These are phyloP conservation scores for Ilex asprella DNA, from an alignment of 257 asterid species.

Conservation along the genomic window DNA sequence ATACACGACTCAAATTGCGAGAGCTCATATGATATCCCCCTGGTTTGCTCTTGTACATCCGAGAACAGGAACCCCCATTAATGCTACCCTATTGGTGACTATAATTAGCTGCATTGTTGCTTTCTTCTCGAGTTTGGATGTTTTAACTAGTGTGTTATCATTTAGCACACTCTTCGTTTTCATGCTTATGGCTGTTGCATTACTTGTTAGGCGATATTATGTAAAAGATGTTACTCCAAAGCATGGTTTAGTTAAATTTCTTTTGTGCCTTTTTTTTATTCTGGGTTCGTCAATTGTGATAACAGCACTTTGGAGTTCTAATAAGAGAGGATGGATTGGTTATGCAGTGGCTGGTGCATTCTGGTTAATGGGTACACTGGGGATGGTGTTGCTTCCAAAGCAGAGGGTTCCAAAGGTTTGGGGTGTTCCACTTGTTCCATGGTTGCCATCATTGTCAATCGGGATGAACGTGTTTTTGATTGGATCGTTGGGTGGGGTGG, in stretches of 20 bases:
- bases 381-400: constrained; percentile 62
- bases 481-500: constrained; percentile 75
- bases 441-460: constrained; percentile 79
- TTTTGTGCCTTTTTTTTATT: constrained; percentile 33
- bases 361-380: constrained; percentile 65
- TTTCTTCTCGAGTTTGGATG: constrained; percentile 81
- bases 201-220: constrained; percentile 77
- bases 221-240: constrained; percentile 55
- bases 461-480: constrained; percentile 64
- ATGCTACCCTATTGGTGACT: constrained; percentile 75
- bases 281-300: constrained; percentile 55
- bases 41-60: constrained; percentile 85
- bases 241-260: constrained; percentile 37
- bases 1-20: constrained; percentile 90
- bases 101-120: constrained; percentile 65
- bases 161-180: constrained; percentile 84
- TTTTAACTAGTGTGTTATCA: constrained; percentile 71
- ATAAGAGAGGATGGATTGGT: constrained; percentile 40
- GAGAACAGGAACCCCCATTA: constrained; percentile 72
- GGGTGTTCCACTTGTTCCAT: constrained; percentile 97
- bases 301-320: constrained; percentile 45
- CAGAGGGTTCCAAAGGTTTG: constrained; percentile 68
- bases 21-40: constrained; percentile 94
- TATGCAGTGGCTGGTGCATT: constrained; percentile 31
- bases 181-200: constrained; percentile 97